These are phyloP conservation scores for Cordyceps cateniannulata DNA, from an alignment of 2,329 filamentous ascomycete species.

Conservation along the genomic window DNA sequence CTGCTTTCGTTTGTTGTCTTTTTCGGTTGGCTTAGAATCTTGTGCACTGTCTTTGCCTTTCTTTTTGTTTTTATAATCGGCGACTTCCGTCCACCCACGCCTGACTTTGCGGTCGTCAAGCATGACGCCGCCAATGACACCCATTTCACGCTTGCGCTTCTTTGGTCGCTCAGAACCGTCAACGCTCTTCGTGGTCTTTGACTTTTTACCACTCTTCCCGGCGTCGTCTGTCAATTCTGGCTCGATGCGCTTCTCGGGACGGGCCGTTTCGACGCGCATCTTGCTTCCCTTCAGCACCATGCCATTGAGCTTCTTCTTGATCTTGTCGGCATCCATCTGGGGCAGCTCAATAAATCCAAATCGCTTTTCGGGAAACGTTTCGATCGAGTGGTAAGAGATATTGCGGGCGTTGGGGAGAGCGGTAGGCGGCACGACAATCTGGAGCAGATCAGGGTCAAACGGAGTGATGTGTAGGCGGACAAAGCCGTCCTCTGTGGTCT, in stretches of 20 bases:
- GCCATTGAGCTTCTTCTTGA: conserved; percentile 87
- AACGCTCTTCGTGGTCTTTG: conserved; percentile 24
- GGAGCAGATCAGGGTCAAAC: conserved; percentile 67
- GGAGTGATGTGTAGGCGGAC: conserved; percentile 75
- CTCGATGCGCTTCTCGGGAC: conserved; percentile 35
- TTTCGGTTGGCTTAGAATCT: conserved; percentile 41
- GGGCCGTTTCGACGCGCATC: conserved; percentile 76
- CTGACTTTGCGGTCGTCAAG: conserved; percentile 75
- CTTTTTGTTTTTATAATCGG: conserved; percentile 40
- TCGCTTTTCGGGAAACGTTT: conserved; percentile 82
- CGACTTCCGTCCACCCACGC: conserved; percentile 77
- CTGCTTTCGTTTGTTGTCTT: conserved; percentile 51
- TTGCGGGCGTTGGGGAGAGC: conserved; percentile 62
- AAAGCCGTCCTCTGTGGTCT: conserved; percentile 21
- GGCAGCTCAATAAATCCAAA: conserved; percentile 91
- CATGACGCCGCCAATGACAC: conserved; percentile 59
- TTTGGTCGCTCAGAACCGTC: conserved; percentile 21
- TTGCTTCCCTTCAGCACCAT: conserved; percentile 78
- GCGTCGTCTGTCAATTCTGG: conserved; percentile 25
- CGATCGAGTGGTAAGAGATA: conserved; percentile 79
- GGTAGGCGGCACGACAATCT: conserved; percentile 63
- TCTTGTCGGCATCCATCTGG: conserved; percentile 73
- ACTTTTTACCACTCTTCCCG: conserved; percentile 22
- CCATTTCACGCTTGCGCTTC: conserved; percentile 45
- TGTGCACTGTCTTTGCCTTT: conserved; percentile 34